These are phyloP conservation scores for Aurinia saxatilis DNA, from an alignment of 345 rosid species.

Conservation along the genomic window DNA sequence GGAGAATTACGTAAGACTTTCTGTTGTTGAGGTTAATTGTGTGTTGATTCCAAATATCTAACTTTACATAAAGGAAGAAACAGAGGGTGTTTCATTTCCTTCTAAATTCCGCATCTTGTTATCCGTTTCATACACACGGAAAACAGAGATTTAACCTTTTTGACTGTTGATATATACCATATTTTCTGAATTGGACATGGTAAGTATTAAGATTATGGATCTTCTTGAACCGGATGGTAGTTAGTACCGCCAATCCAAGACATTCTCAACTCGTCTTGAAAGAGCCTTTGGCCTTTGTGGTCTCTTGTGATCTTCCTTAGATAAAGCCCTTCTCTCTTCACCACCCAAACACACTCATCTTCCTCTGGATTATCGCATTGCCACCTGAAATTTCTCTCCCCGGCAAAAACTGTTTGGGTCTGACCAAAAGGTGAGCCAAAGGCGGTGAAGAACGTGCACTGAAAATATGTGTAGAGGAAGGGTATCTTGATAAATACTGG, in stretches of 20 bases:
- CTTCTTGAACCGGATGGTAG: conserved; percentile 9
- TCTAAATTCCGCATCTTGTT: background rate
- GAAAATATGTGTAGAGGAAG: conserved; percentile 21
- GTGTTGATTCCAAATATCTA: conserved; percentile 1
- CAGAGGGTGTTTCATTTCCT: background rate
- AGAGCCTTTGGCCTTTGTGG: conserved; percentile 1
- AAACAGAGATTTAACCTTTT: background rate
- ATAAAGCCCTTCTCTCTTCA: conserved; percentile 16
- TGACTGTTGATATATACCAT: background rate
- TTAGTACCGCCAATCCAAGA: conserved; percentile 26
- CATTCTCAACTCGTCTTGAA: conserved; percentile 1
- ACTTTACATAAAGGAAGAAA: conserved; percentile 7
- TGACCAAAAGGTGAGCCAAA: conserved; percentile 23
- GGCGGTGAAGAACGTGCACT: conserved; percentile 20
- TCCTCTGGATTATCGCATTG: conserved; percentile 18
- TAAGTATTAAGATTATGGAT: background rate
- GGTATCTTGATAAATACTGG: conserved; percentile 26
- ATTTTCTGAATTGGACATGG: background rate
- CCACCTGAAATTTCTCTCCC: conserved; percentile 23
- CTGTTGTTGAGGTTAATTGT: conserved; percentile 6
- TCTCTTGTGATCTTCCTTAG: conserved; percentile 21
- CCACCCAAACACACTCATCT: conserved; percentile 30
- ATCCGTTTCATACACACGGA: background rate
- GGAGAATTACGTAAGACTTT: background rate
- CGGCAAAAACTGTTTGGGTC: conserved; percentile 20